These are phyloP conservation scores for Cutaneotrichosporon cavernicola DNA, from an alignment of 1,284 basidiomycete species.

Conservation along the genomic window DNA sequence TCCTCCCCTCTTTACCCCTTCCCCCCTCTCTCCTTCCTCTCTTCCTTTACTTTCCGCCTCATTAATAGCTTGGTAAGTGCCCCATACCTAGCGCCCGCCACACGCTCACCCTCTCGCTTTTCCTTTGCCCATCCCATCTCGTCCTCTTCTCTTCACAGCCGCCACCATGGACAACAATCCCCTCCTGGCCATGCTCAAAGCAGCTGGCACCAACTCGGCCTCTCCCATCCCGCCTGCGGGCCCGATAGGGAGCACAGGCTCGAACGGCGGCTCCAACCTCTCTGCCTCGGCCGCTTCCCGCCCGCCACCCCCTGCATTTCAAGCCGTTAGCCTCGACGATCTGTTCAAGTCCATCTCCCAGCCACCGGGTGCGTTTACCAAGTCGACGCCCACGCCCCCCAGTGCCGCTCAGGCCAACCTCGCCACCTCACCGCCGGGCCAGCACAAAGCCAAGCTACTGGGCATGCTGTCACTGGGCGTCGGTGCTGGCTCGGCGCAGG, in stretches of 20 bases:
- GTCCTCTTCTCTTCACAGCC: not conserved
- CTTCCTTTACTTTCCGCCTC: not conserved
- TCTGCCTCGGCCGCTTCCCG: constrained; percentile 27
- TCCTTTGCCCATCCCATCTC: not conserved
- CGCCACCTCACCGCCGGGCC: constrained; percentile 5
- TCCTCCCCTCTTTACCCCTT: not conserved
- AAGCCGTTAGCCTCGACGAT: constrained; percentile 38
- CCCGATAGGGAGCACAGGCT: constrained; percentile 5
- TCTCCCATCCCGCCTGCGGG: constrained; percentile 11
- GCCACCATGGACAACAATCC: constrained; percentile 38
- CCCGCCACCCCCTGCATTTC: constrained; percentile 31
- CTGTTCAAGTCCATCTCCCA: constrained; percentile 41
- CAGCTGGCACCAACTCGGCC: constrained; percentile 13
- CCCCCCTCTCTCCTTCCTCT: not conserved
- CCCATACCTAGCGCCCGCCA: not conserved
- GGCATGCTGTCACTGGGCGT: constrained; percentile 21
- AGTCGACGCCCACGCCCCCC: constrained; percentile 6
- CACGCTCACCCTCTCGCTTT: not conserved
- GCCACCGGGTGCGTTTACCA: not conserved
- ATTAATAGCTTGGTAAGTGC: constrained; percentile 6
- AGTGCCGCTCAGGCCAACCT: not conserved
- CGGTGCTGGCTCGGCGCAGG: constrained; percentile 5
- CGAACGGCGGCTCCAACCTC: constrained; percentile 1
- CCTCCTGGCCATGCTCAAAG: constrained; percentile 45
- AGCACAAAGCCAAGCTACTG: constrained; percentile 28